Evolutionary conservation across 2,329 filamentous ascomycete species (phyloP), one percentile per base, ranked within the genome.

Genomic region (Alternaria sp.): DNA sequence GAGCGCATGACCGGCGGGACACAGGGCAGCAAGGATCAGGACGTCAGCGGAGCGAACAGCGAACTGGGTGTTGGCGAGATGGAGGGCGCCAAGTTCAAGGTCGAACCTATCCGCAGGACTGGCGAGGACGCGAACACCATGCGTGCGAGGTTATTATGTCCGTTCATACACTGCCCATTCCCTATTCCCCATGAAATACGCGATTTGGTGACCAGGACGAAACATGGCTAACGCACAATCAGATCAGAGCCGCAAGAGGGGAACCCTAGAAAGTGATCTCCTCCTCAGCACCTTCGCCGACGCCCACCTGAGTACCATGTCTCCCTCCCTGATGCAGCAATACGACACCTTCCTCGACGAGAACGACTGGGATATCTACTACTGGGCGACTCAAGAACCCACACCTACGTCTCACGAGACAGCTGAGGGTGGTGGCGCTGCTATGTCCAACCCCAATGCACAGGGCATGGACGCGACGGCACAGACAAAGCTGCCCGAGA

Each of bases 361-460:
- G 83, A 99, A 99, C 81, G 96, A 99, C 84, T 99, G 96, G 96
- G 96, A 99, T 80, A 97, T 99, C 66, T 99, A 99, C 86, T 99
- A 99, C 86, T 99, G 96, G 96, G 93, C 92, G 4, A 99, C 96
- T 15, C 96, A 99, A 81, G 89, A 93, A 72, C 85, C 90, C 12
- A 82, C 87, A 5, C 83, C 85, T 1, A 86, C 86, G n/a, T 86
- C 88, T 32, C 80, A 84, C 57, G 84, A 88, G 61, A 84, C 84
- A 50, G 85, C 86, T 6, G 86, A 88, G 68, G 85, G 86, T 26
- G 82, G 80, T 25, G 81, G 81, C n/a, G 74, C 81, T 3, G 80
- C 80, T 12, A 67, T 80, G 63, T 81, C 85, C 11, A 80, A 81
- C 5, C 76, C 80, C 7, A 77, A 79, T 47, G 83, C 81, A 19